phyloP scores from a whole-genome alignment of 2,329 filamentous ascomycete genomes.

The Didymella glomerata region DNA sequence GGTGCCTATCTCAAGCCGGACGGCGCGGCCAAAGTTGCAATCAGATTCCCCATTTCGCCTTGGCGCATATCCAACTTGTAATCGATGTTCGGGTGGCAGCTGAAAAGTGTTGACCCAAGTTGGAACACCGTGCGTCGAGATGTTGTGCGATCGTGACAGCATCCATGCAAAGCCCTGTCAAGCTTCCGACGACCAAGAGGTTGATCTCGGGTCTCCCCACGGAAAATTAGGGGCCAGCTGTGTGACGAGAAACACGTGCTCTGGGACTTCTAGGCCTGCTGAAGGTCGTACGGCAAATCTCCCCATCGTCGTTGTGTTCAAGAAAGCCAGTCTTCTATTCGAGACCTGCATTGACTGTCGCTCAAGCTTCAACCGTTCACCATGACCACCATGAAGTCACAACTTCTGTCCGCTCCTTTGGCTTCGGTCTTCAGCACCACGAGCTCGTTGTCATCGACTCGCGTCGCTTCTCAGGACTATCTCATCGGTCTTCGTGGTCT shows the following conservation, averaged over 20 bases:
- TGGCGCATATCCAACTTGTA: slow-evolving; percentile 17
- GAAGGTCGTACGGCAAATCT: slow-evolving; percentile 7
- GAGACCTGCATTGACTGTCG: slow-evolving; percentile 3
- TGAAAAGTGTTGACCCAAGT: slow-evolving; percentile 9
- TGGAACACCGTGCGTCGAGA: slow-evolving; percentile 10
- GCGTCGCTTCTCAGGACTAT: slow-evolving; percentile 43
- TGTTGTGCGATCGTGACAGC: slow-evolving; percentile 13
- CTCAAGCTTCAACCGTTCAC: slow-evolving; percentile 11
- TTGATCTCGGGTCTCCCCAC: slow-evolving; percentile 34
- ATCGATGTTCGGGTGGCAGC: slow-evolving; percentile 15
- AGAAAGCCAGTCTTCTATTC: slow-evolving; percentile 1
- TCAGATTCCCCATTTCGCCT: slow-evolving; percentile 5
- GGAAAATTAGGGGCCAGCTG: slow-evolving; percentile 12
- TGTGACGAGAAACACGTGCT: slow-evolving; percentile 12
- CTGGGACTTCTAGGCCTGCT: slow-evolving; percentile 13
- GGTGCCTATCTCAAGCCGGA: slow-evolving; percentile 9
- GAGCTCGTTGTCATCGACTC: slow-evolving; percentile 19
- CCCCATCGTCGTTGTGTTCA: slow-evolving; percentile 8
- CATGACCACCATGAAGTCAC: slow-evolving; percentile 37
- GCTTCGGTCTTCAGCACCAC: slow-evolving; percentile 25
- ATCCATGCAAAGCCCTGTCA: slow-evolving; percentile 13
- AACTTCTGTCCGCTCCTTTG: slow-evolving; percentile 26
- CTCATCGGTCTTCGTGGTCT: slow-evolving; percentile 57
- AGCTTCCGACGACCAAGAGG: slow-evolving; percentile 21
- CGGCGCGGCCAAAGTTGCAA: slow-evolving; percentile 8